A percentile compares a stretch with the other conserved stretches of the same genome.
Evolutionary conservation across 805 yeast genomes (phyloP).

Genomic region (Debaryomyces hansenii): DNA sequence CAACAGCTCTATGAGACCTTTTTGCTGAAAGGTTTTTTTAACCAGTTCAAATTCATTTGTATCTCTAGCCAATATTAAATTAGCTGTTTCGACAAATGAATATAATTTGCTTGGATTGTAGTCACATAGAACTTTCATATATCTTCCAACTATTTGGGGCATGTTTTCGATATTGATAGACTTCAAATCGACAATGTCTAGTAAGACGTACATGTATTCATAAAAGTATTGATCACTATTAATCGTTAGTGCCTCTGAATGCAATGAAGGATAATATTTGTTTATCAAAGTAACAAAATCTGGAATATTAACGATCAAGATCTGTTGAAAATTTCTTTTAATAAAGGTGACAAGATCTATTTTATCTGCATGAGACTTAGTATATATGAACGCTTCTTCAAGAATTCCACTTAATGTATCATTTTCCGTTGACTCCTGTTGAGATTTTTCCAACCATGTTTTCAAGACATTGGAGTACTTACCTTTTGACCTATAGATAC

Average conservation of each 20-base stretch:
- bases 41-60: constrained; percentile 4
- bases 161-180: not conserved
- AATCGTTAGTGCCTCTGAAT: constrained; percentile 32
- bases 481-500: constrained; percentile 54
- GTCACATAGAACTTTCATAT: constrained; percentile 22
- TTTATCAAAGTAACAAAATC: constrained; percentile 38
- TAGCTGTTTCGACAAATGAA: constrained; percentile 13
- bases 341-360: constrained; percentile 22
- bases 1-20: constrained; percentile 27
- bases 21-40: constrained; percentile 17
- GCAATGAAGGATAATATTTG: constrained; percentile 38
- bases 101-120: constrained; percentile 11
- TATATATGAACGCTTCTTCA: constrained; percentile 1
- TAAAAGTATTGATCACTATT: constrained; percentile 13
- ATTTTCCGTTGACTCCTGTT: constrained; percentile 8
- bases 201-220: not conserved
- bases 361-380: constrained; percentile 14
- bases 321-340: constrained; percentile 20
- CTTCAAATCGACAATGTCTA: not conserved
- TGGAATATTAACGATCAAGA: constrained; percentile 27
- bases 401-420: constrained; percentile 18
- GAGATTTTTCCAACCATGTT: constrained; percentile 44
- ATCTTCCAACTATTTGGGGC: constrained; percentile 15
- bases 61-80: constrained; percentile 5
- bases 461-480: constrained; percentile 53